Evolutionary conservation across 768 basidiomycete genomes (phyloP), one percentile per base, ranked within the genome.

Genomic region (Tylopilus balloui): DNA sequence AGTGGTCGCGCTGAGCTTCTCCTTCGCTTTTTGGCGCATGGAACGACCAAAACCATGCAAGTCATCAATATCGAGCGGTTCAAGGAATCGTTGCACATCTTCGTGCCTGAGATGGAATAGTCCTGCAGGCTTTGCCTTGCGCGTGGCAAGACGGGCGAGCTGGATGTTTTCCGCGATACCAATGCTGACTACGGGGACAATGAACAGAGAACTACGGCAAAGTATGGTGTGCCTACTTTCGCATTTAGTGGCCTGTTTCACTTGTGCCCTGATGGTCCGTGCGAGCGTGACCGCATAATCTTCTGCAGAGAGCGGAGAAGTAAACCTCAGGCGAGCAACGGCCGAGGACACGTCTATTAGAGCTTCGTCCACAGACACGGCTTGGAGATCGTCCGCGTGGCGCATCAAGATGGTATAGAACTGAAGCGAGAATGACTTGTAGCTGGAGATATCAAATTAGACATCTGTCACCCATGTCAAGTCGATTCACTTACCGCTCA

Each of bases 351-450:
- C 90, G 49, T 97, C 94, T 51, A 98, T 83, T 20, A 97, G 76
- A 0, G 92, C 95, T 64, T 99, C 96, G 52, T 99, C 96, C 6
- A 98, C 89, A 2, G 92, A 95, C 14, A 97, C 94, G 2, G 94
- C 93, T 69, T 97, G 86, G 3, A 98, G 73, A 56, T 93, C 91
- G 59, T 96, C 91, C 20, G 92, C 90, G 60, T 88, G 83, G 0
- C 78, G 72, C 83, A 97, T 89, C 27, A 98, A 76, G 46, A 96
- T 87, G 5, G 88, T 92, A 67, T 99, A 98, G 65, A 98, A 97
- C 31, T 84, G 77, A 43, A 93, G 68, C 0, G 95, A 93, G 46
- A 85, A 73, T 47, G 86, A 72, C 61, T 88, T 92, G 70, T 93
- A 95, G 60, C 90, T 93, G 58, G 15, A n/a, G 9, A 6, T 12